Conservation (phyloP, 192 early-diverging fungal genomes). For the Gaertneriomyces sp. region DNA sequence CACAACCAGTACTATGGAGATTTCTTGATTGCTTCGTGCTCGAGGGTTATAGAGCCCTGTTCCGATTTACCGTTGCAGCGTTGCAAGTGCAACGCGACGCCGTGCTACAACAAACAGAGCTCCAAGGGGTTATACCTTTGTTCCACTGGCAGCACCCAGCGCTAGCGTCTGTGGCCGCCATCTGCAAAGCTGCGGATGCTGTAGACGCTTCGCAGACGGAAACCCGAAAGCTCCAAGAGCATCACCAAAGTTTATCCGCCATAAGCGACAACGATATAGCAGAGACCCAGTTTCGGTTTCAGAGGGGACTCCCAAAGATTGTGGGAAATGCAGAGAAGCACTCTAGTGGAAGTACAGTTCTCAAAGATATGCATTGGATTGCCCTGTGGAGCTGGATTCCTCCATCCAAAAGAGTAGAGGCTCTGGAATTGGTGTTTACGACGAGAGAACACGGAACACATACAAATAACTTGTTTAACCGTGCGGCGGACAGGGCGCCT, state of each 20-base stretch:
- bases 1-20: constrained; percentile 38
- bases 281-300: constrained; percentile 34
- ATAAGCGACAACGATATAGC: constrained; percentile 36
- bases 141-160: constrained; percentile 14
- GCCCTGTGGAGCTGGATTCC: constrained; percentile 50
- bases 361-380: constrained; percentile 42
- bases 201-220: constrained; percentile 24
- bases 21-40: constrained; percentile 42
- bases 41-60: constrained; percentile 45
- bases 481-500: constrained; percentile 25
- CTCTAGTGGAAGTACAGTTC: constrained; percentile 16
- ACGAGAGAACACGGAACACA: constrained; percentile 42
- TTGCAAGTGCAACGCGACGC: constrained; percentile 18
- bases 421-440: constrained; percentile 43
- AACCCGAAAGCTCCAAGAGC: constrained; percentile 23
- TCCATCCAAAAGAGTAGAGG: constrained; percentile 29
- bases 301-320: constrained; percentile 41
- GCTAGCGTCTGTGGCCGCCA: constrained; percentile 5
- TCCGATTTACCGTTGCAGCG: constrained; percentile 35
- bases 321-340: constrained; percentile 1
- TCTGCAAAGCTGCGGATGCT: constrained; percentile 27
- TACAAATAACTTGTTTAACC: constrained; percentile 32
- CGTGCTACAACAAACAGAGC: constrained; percentile 17
- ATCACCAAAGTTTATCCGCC: constrained; percentile 28
- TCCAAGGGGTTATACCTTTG: constrained; percentile 10